Base-by-base conservation (phyloP, 176 grass and related monocot genomes). In the Tuctoria greenei region DNA sequence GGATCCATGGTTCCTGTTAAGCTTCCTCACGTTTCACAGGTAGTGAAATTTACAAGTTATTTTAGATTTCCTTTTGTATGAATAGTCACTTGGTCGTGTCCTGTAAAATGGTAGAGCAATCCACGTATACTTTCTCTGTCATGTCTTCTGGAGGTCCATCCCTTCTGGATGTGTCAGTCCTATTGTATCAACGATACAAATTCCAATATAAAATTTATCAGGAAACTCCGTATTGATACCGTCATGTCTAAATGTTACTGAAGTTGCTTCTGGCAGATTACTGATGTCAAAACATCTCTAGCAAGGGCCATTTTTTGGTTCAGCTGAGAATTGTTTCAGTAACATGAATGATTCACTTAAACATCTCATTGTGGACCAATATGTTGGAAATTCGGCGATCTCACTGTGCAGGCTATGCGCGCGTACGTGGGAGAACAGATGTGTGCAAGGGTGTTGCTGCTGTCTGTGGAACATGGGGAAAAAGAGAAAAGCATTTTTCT, bases 1-100 rank as follows among this genome's bases (percentile, higher is more conserved):
- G 74, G 80, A 24, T 73, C 67, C 6, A 35, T 69, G 45, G 43
- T 73, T 8, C 40, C 72, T 69, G 46, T 55, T 54, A 81, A 70
- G 52, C 45, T 42, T 27, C 75, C 72, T 75, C 72, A 65, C 75
- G 86, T 56, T 21, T 69, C 81, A 65, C 85, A 88, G 90, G 90
- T 97, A 93, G 28, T 27, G 8, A 38, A 47, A 15, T 57, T 15
- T 2, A 36, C 26, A 52, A 21, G 27, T 58, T 12, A 49, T 64
- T 78, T n/a, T 60, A 15, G 11, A 17, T 1, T 4, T 36, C 61
- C 6, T 47, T 73, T 52, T 77, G 31, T 61, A 17, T 23, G 41
- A 49, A 55, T 21, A 13, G 25, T 4, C 20, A 20, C 23, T 38
- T 35, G 2, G 4, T n/a, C n/a, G 4, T 63, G 63, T 34, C 8